Evolutionary conservation across 805 yeast species (phyloP).

Genomic region (Saccharomycopsis schoenii): DNA sequence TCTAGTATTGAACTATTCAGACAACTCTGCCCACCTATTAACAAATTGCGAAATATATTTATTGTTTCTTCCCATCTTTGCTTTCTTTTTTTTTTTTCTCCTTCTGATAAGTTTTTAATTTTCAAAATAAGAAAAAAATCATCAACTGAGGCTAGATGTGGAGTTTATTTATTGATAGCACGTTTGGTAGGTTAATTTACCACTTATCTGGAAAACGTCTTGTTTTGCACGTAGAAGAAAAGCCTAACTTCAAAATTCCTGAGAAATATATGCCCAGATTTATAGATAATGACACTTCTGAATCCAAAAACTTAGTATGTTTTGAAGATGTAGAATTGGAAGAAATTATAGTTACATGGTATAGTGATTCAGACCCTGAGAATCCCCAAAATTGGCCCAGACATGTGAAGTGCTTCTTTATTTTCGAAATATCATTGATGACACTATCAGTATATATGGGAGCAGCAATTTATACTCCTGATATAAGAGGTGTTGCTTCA

Average conservation of each 20-base stretch:
- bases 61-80: too few species aligned
- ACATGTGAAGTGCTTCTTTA: slow-evolving; percentile 30
- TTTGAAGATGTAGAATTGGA: not conserved
- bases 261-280: slow-evolving; percentile 24
- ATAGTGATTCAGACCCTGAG: slow-evolving; percentile 40
- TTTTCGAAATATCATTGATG: slow-evolving; percentile 33
- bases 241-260: slow-evolving; percentile 25
- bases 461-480: slow-evolving; percentile 44
- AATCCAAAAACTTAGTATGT: not conserved
- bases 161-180: not conserved
- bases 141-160: too few species aligned
- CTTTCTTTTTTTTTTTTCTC: too few species aligned
- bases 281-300: not conserved
- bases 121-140: too few species aligned
- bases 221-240: slow-evolving; percentile 21
- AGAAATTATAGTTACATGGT: slow-evolving; percentile 5
- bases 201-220: not conserved
- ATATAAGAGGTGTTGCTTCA: slow-evolving; percentile 33
- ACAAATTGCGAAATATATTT: too few species aligned
- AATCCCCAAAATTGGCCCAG: slow-evolving; percentile 50
- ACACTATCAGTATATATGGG: slow-evolving; percentile 42
- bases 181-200: not conserved
- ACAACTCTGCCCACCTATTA: too few species aligned
- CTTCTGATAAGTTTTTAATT: too few species aligned
- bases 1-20: too few species aligned